Evolutionary conservation across 2,329 filamentous ascomycete species (phyloP).

Genomic region (Beauveria bassiana): DNA sequence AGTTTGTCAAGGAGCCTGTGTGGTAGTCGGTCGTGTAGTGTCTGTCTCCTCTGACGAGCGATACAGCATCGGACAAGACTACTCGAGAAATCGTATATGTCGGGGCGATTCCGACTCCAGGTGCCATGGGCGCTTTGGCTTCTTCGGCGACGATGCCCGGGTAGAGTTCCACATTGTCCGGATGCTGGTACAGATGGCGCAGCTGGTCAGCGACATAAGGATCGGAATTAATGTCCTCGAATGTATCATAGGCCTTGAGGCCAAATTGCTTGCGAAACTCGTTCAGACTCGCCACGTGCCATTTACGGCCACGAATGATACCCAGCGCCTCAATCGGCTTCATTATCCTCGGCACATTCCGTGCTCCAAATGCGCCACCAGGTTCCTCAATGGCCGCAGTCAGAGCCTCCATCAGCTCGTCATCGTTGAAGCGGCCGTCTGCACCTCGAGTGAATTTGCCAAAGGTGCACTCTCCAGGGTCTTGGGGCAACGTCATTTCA

Average conservation of each 20-base stretch:
- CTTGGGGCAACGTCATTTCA: conserved; percentile 54
- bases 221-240: conserved; percentile 79
- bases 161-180: conserved; percentile 74
- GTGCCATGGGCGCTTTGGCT: conserved; percentile 64
- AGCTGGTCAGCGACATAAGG: conserved; percentile 60
- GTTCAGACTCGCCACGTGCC: conserved; percentile 73
- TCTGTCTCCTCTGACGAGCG: conserved; percentile 69
- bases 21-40: conserved; percentile 76
- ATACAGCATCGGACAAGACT: conserved; percentile 69
- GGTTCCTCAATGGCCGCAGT: conserved; percentile 64
- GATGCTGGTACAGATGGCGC: conserved; percentile 64
- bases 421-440: conserved; percentile 65
- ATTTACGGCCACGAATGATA: conserved; percentile 67
- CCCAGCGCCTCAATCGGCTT: conserved; percentile 72
- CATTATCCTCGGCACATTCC: conserved; percentile 67
- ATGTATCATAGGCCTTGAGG: conserved; percentile 65
- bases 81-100: conserved; percentile 72
- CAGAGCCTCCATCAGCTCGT: conserved; percentile 67
- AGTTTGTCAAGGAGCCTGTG: conserved; percentile 69
- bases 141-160: conserved; percentile 71
- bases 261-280: conserved; percentile 81
- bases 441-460: conserved; percentile 54
- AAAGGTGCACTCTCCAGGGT: conserved; percentile 59
- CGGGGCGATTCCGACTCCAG: conserved; percentile 67
- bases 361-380: conserved; percentile 65